Evolutionary conservation across 2,329 filamentous ascomycete genomes (phyloP), one percentile per base, ranked within the genome.

Genomic region (Acrodontium crateriforme): DNA sequence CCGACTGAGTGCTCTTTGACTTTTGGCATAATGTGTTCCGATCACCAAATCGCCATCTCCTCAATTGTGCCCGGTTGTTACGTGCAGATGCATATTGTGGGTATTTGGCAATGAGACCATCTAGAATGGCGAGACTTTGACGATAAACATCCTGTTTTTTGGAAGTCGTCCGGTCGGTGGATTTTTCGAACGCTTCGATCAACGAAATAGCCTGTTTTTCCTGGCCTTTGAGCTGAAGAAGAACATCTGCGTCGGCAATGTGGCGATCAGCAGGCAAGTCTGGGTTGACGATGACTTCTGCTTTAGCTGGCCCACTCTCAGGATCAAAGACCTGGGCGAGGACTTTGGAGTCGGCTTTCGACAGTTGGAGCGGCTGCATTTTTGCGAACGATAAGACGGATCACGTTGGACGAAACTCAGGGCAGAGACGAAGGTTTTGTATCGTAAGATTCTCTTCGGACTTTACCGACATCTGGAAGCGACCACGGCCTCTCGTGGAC

Each of bases 41-140:
- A 44, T 78, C 73, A 8, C 74, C 74, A 37, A 76, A 45, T 16
- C 35, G 34, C 44, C 42, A 46, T 17, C 44, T 30, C 13, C 39
- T 29, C 5, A 72, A 31, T 50, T 85, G 80, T 3, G 75, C 79
- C 27, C 78, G 66, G 52, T 87, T 85, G 49, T 83, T 78, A 32
- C 71, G 67, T 5, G 73, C 76, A 37, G 75, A 80, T 13, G 78
- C 77, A 51, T 85, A 85, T 17, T 58, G 53, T 3, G 78, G 75
- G 29, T 71, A 49, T 14, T 66, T 53, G 2, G 57, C 44, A 21
- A 83, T 67, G 17, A 83, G 59, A 2, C 52, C 46, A 16, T 64
- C 61, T 4, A 85, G 56, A 5, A 58, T 52, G 7, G 50, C 18
- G 7, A 49, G 35, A 1, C 47, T 44, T 6, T 20, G 16, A 25